phyloP scores from a whole-genome alignment of 2,329 filamentous ascomycete species.

The Stagonosporopsis cucurbitacearum region DNA sequence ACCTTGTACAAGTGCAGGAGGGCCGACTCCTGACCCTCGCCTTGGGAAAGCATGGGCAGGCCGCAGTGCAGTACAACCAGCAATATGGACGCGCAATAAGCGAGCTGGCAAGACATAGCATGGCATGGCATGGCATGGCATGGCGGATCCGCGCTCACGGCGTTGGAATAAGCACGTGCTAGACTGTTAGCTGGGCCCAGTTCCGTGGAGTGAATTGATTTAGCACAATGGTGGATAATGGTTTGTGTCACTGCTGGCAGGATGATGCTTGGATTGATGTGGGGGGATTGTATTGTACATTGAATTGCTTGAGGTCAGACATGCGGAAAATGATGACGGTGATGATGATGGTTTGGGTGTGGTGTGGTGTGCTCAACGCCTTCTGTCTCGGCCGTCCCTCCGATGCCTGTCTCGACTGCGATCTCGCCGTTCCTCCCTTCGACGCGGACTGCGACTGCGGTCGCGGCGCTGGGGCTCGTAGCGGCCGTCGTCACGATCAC shows the following conservation, averaged over 20 bases:
- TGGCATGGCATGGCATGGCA: too few species aligned
- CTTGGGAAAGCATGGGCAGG: not conserved
- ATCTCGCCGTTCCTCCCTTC: constrained; percentile 46
- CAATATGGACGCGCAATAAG: too few species aligned
- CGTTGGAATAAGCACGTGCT: constrained; percentile 2
- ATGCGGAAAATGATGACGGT: too few species aligned
- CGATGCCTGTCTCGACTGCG: constrained; percentile 51
- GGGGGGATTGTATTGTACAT: not conserved
- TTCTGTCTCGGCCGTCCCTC: constrained; percentile 48
- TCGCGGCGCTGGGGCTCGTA: constrained; percentile 36
- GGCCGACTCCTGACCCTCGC: not conserved
- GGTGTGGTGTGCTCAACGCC: constrained; percentile 23
- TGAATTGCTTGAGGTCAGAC: not conserved
- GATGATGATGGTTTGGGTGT: not conserved
- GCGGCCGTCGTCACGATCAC: constrained; percentile 40
- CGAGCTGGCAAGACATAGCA: not conserved
- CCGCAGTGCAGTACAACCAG: not conserved
- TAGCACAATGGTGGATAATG: too few species aligned
- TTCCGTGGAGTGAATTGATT: not conserved
- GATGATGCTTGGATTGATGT: too few species aligned
- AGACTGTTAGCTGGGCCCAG: not conserved
- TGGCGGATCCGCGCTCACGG: not conserved
- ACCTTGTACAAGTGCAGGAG: constrained; percentile 1
- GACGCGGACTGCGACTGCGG: constrained; percentile 38
- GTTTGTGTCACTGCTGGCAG: constrained; percentile 5